Conservation (phyloP, 2,329 filamentous ascomycete genomes). For the Annulohypoxylon truncatum region DNA sequence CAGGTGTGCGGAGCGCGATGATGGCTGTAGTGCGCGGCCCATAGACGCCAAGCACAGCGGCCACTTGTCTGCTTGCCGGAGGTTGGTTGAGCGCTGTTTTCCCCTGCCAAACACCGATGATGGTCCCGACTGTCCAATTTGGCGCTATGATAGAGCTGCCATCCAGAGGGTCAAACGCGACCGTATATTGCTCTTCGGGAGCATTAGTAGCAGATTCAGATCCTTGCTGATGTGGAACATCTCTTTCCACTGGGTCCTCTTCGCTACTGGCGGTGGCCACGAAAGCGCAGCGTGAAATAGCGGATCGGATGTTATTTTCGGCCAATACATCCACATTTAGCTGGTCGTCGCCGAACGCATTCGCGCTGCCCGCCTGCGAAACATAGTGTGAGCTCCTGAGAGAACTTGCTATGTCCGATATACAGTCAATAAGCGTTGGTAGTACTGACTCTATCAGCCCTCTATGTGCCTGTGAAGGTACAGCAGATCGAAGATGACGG, state of each 20-base stretch:
- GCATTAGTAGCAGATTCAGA: background rate
- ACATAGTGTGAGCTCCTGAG: slow-evolving; percentile 61
- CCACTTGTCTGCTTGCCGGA: slow-evolving; percentile 58
- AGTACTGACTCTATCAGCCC: slow-evolving; percentile 59
- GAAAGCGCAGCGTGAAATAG: slow-evolving; percentile 57
- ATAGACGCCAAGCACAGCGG: slow-evolving; percentile 63
- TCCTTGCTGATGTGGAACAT: slow-evolving; percentile 37
- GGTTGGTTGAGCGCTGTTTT: slow-evolving; percentile 55
- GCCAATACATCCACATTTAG: slow-evolving; percentile 67
- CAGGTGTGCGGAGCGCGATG: slow-evolving; percentile 63
- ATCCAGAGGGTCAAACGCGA: slow-evolving; percentile 73
- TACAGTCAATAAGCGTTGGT: slow-evolving; percentile 59
- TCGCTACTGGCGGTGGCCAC: slow-evolving; percentile 68
- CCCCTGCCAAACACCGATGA: slow-evolving; percentile 70
- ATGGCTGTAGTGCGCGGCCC: slow-evolving; percentile 67
- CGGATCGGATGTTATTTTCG: slow-evolving; percentile 60
- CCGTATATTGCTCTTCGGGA: slow-evolving; percentile 61
- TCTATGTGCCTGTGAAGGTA: slow-evolving; percentile 23
- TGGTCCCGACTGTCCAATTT: slow-evolving; percentile 70
- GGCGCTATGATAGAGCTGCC: slow-evolving; percentile 70
- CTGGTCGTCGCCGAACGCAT: slow-evolving; percentile 69
- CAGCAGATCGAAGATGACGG: slow-evolving; percentile 21
- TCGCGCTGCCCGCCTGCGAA: slow-evolving; percentile 61
- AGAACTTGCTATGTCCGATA: slow-evolving; percentile 58
- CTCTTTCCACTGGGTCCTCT: slow-evolving; percentile 67